These are phyloP conservation scores for Paramecium biaurelia DNA, from an alignment of 73 alveolate species.

Conservation along the genomic window DNA sequence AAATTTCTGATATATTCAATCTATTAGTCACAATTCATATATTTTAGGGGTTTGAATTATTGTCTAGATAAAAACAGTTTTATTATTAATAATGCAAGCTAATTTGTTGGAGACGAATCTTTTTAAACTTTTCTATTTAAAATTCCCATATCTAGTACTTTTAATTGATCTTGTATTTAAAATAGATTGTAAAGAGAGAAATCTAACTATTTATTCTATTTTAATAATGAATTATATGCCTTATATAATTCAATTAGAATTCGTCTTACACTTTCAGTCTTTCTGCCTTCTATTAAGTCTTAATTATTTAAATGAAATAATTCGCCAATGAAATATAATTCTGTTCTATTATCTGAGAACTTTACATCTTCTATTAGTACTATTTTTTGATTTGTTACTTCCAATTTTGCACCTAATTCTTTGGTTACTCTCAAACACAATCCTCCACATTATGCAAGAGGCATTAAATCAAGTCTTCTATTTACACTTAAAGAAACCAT, in stretches of 20 bases:
- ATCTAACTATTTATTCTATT: background rate
- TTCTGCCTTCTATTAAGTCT: background rate
- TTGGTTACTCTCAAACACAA: background rate
- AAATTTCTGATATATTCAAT: background rate
- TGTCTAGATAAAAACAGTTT: background rate
- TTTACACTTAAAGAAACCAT: background rate
- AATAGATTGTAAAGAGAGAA: background rate
- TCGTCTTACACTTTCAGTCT: background rate
- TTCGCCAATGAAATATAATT: background rate
- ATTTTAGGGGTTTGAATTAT: background rate
- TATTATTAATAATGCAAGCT: background rate
- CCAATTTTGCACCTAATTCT: background rate
- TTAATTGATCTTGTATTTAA: background rate
- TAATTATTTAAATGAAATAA: background rate
- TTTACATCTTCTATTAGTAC: background rate
- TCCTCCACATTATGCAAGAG: slow-evolving; percentile 32
- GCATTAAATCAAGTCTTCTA: background rate
- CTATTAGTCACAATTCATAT: background rate
- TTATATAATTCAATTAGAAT: background rate
- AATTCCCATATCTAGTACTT: background rate
- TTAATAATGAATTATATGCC: background rate
- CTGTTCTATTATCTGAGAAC: background rate
- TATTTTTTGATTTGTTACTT: background rate
- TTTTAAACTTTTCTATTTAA: background rate
- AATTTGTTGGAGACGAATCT: background rate